Evolutionary conservation across 257 asterid species (phyloP), one percentile per base, ranked within the genome.

Genomic region (Nicotiana tabacum): DNA sequence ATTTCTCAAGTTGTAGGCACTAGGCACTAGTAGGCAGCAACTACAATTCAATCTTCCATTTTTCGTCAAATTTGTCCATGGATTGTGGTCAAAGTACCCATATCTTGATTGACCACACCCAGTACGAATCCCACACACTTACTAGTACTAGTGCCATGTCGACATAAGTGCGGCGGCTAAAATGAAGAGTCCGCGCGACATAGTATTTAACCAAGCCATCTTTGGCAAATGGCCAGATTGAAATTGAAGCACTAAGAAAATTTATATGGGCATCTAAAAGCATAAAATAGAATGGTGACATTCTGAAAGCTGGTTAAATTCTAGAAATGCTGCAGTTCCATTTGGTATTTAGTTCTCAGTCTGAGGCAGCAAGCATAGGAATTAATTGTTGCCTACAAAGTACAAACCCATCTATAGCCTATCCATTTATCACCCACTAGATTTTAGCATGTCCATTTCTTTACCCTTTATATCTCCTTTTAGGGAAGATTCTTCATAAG

Each of bases 231-330:
- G 3, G 80, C 61, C 51, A 48, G 80, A 15, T 29, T 48, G 62
- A 6, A 76, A 76, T 8, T 15, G 7, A 51, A 74, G 4, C 62
- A 76, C 30, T 29, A 60, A 27, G 62, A 76, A 76, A 39, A 51
- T 29, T 51, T 76, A 29, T 51, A 76, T 15, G 8, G 39, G 64
- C 80, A 9, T 51, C 64, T 16, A 51, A 76, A 27, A 74, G 16
- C 64, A 76, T 76, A 51, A 48, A 60, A 27, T 15, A 15, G 61
- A 48, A 72, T 72, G 62, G 57, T 48, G 60, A 24, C 13, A 72
- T 46, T 46, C 79, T 72, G 39, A 58, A 72, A 72, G 39, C 46
- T 51, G 80, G 80, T 76, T 15, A 76, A 74, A 76, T 51, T 51
- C 80, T 76, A 51, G 29, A 76, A 29, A 51, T 76, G 64, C 30